Base-by-base conservation (phyloP, 495 filamentous ascomycete genomes). In the Paragyromitra xinjiangensis region DNA sequence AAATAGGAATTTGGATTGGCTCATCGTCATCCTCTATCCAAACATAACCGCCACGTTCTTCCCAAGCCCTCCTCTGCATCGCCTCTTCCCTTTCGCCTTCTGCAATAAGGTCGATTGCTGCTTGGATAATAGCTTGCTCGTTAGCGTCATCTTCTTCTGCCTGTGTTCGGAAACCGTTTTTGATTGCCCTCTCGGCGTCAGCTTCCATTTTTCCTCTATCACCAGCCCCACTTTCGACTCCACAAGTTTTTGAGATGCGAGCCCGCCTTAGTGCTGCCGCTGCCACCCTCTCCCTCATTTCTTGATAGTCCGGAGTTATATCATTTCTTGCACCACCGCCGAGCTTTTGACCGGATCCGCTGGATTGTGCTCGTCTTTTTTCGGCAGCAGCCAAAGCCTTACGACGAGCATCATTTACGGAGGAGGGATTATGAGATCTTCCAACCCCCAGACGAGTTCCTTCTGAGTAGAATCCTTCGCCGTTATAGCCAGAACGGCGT, bases 101-200 rank as follows among this genome's bases (percentile, higher is more conserved):
- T 79, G 94, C 91, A 39, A 96, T 91, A 9, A 98, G 84, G 67
- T 98, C 95, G 84, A 92, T 93, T 34, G 95, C 88, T 0, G 94
- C 95, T 77, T 94, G 89, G 70, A 93, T 87, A 77, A 97, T 97
- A n/a, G 95, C 94, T 22, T 88, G 87, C 58, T 98, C 93, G 75
- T 97, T 95, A 0, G 93, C 95, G 78, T 94, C 91, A 65, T 97
- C 94, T 79, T 95, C 92, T 79, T 96, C 93, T 0, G 93, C 92
- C 81, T 94, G 87, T 0, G 95, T 97, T 50, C 88, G 85, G 85
- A 95, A 94, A 0, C 93, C 93, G 78, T 91, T 92, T 58, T 85
- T 84, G 4, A 89, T 90, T 6, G 92, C 92, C 75, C 91, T 87
- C 69, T 94, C 89, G 1, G 88, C 87, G 2, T 93, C 85, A 45